Evolutionary conservation across 2,329 filamentous ascomycete genomes (phyloP).

Genomic region (Lachnellula arida): DNA sequence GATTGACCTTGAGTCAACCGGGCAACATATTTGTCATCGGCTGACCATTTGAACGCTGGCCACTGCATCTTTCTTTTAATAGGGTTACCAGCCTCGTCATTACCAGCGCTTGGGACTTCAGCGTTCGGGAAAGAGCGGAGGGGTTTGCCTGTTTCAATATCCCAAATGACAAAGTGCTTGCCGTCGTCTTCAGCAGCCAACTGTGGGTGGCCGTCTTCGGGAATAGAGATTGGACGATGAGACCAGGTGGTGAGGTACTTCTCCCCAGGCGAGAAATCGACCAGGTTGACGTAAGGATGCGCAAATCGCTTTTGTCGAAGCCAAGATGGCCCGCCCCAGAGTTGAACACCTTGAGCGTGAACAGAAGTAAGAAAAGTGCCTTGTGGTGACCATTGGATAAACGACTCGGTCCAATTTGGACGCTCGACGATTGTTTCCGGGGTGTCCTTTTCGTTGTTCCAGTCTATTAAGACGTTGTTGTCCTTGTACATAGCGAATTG

Average conservation of each 20-base stretch:
- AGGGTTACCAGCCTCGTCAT: conserved; percentile 57
- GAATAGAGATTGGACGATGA: conserved; percentile 84
- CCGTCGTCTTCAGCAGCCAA: conserved; percentile 90
- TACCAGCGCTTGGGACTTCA: conserved; percentile 62
- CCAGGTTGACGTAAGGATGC: conserved; percentile 90
- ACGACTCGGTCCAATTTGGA: conserved; percentile 95
- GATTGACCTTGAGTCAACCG: conserved; percentile 82
- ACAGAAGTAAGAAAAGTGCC: conserved; percentile 94
- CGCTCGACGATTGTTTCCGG: conserved; percentile 89
- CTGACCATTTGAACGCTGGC: conserved; percentile 99
- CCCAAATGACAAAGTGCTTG: conserved; percentile 99
- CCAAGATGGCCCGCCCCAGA: conserved; percentile 93
- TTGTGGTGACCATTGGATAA: conserved; percentile 95
- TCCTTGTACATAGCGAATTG: conserved; percentile 94
- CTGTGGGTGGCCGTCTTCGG: conserved; percentile 79
- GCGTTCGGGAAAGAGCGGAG: conserved; percentile 91
- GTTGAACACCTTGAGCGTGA: conserved; percentile 91
- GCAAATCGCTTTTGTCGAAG: conserved; percentile 87
- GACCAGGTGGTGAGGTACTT: conserved; percentile 97
- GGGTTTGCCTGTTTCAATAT: conserved; percentile 82
- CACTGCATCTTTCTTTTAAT: conserved; percentile 92
- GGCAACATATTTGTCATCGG: conserved; percentile 95
- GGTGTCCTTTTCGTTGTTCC: conserved; percentile 93
- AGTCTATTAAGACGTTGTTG: conserved; percentile 90
- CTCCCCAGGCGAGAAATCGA: conserved; percentile 92